A percentile compares a stretch with the other conserved stretches of the same genome.
phyloP scores from a whole-genome alignment of 139 green algal species.

The Chloropicon primus region DNA sequence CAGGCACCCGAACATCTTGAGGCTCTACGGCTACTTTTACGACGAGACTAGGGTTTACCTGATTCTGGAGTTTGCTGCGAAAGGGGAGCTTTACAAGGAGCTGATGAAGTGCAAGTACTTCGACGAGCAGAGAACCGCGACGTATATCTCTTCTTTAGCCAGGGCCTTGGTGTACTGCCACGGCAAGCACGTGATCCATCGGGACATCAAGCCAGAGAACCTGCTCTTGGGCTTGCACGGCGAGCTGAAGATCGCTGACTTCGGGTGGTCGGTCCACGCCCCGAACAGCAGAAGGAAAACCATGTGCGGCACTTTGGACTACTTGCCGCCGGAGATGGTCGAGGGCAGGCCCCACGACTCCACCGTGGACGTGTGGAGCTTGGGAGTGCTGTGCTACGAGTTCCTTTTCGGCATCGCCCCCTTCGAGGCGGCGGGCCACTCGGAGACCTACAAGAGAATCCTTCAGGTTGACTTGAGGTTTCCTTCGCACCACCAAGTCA shows the following conservation, averaged over 20 bases:
- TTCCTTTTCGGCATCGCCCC: conserved; percentile 84
- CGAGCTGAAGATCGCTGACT: conserved; percentile 96
- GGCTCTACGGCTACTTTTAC: conserved; percentile 96
- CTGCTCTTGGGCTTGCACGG: conserved; percentile 80
- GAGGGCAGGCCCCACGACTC: conserved; percentile 45
- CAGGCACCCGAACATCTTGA: conserved; percentile 93
- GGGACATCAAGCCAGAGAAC: conserved; percentile 99
- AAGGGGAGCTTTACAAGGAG: conserved; percentile 94
- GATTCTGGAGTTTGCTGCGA: conserved; percentile 93
- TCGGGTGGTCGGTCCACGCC: conserved; percentile 95
- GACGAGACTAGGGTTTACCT: conserved; percentile 87
- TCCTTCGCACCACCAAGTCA: conserved; percentile 38
- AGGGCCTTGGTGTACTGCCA: conserved; percentile 89
- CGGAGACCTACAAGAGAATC: conserved; percentile 60
- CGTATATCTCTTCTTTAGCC: conserved; percentile 73
- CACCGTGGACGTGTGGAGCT: conserved; percentile 84
- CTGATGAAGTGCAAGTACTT: conserved; percentile 68
- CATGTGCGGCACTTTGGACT: conserved; percentile 98
- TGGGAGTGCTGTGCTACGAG: conserved; percentile 93
- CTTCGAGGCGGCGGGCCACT: conserved; percentile 84
- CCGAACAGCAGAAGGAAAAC: conserved; percentile 74
- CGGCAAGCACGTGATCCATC: conserved; percentile 96
- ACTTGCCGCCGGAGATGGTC: conserved; percentile 96
- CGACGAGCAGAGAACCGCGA: conserved; percentile 66
- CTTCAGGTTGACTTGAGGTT: conserved; percentile 66